Conservation (phyloP, 2,329 filamentous ascomycete species). For the Venturia nashicola region DNA sequence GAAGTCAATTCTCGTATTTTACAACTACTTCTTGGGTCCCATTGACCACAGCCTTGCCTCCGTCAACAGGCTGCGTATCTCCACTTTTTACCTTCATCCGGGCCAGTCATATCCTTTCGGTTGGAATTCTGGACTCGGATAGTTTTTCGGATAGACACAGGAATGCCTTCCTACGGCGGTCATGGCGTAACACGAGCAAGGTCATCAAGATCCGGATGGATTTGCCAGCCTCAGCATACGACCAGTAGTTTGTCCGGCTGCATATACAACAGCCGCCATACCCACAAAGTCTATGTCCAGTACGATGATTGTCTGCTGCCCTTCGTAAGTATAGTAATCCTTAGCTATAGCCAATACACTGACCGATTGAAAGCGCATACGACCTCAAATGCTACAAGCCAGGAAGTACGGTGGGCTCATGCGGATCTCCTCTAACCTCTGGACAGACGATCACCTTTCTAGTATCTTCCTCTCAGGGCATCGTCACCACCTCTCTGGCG, state of each 20-base stretch:
- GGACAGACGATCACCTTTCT: background rate
- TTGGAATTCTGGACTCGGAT: background rate
- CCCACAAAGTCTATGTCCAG: background rate
- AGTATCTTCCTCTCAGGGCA: background rate
- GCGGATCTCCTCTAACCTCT: background rate
- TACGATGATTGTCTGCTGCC: background rate
- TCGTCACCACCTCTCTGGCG: background rate
- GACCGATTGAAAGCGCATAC: background rate
- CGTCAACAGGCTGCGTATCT: background rate
- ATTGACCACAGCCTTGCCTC: background rate
- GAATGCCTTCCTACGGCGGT: background rate
- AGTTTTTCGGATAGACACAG: background rate
- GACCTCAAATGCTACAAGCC: background rate
- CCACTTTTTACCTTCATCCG: background rate
- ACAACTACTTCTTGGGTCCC: background rate
- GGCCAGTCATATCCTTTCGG: background rate
- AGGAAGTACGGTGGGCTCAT: background rate
- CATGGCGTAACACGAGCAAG: background rate
- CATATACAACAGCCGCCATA: background rate
- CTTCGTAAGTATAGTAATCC: background rate
- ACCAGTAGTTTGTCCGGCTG: background rate
- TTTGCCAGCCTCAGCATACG: background rate
- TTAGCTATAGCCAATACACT: background rate
- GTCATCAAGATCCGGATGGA: background rate
- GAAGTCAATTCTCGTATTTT: background rate